Base-by-base conservation (phyloP, 331 rosid genomes). In the Spiraea crenata region DNA sequence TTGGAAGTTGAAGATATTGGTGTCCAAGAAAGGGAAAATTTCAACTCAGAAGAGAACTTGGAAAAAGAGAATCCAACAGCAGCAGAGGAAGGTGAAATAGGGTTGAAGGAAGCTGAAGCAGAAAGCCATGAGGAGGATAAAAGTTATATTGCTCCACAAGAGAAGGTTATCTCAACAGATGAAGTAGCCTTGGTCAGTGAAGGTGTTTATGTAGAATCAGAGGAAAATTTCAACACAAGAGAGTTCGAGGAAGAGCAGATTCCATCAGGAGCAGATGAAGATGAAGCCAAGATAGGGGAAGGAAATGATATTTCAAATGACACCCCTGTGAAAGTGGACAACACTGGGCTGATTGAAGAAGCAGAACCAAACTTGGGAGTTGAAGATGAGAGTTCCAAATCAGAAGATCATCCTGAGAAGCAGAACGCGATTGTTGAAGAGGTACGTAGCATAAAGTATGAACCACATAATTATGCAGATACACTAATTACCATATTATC, bases 341-440 rank as follows among this genome's bases (percentile, higher is more conserved):
- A 52, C 19, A 42, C 44, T 6, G 75, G 17, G 17, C 17, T 20
- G 49, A 34, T 16, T 0, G 57, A 66, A 47, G 66, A 77, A 5
- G 69, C 71, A 9, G 74, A 66, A 55, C 39, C 67, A 55, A 41
- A 64, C 20, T 63, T 19, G 9, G 64, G 31, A n/a, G 59, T 55
- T 17, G 63, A 77, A 4, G 57, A 63, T 54, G 70, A 72, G 67
- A 65, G 69, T 11, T 61, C 13, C 46, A 25, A 20, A 5, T 15
- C 11, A 44, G 71, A 48, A 40, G 82, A 69, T 69, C 51, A 73
- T 58, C 54, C 68, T 40, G 77, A 34, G 15, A 70, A 38, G 52
- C 39, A 41, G 14, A 17, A 15, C 42, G 34, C 12, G 12, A 57
- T 10, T 9, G 74, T 5, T 70, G 45, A 70, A 57, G 57, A 57